These are phyloP conservation scores for Antrodiella citrinella DNA, from an alignment of 768 basidiomycete species.

Conservation along the genomic window DNA sequence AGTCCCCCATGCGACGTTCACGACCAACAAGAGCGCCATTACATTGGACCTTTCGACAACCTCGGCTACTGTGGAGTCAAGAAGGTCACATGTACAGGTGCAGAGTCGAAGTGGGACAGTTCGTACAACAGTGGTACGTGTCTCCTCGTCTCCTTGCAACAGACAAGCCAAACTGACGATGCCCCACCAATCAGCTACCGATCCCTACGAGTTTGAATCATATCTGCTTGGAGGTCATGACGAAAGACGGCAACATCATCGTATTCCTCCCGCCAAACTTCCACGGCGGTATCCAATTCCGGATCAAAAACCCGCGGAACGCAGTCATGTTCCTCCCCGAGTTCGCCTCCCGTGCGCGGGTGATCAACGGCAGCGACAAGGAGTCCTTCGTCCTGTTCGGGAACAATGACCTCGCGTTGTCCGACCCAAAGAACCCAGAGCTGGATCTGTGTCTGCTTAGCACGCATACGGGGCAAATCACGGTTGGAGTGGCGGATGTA, in stretches of 20 bases:
- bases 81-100: not conserved
- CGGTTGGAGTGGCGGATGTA: not conserved
- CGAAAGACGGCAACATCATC: constrained; percentile 8
- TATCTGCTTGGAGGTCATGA: not conserved
- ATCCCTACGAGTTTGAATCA: no score
- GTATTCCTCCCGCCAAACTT: constrained; percentile 15
- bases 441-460: not conserved
- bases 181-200: no score
- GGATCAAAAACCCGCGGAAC: not conserved
- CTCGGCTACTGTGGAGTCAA: not conserved
- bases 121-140: not conserved
- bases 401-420: not conserved
- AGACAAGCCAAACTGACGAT: no score
- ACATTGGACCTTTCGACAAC: not conserved
- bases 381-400: constrained; percentile 11
- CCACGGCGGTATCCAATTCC: constrained; percentile 12
- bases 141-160: no score
- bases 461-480: not conserved
- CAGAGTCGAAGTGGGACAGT: not conserved
- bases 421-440: not conserved
- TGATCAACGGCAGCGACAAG: constrained; percentile 10
- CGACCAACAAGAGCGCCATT: not conserved
- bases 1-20: not conserved
- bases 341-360: constrained; percentile 13
- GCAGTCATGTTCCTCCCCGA: constrained; percentile 12